Conservation (phyloP, 371 early-diverging fungal genomes). For the Mucor indicus region DNA sequence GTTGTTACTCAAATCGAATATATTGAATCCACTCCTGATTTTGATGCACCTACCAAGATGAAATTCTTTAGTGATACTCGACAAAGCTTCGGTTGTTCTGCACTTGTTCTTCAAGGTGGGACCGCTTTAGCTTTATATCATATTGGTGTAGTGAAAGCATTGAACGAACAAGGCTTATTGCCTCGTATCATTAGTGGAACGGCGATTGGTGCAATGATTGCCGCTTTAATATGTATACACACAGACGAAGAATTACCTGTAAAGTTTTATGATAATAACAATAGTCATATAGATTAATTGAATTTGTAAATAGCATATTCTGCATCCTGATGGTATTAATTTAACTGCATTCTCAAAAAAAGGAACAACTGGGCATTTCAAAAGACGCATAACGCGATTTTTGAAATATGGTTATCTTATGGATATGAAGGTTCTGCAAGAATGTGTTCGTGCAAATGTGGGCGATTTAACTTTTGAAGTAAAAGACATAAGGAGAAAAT, state of each 20-base stretch:
- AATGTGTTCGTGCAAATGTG: constrained; percentile 65
- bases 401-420: constrained; percentile 69
- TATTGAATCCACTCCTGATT: constrained; percentile 47
- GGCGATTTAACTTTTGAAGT: constrained; percentile 73
- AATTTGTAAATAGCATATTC: constrained; percentile 54
- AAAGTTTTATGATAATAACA: no score
- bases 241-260: constrained; percentile 70
- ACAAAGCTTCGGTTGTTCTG: constrained; percentile 69
- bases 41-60: constrained; percentile 54
- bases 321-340: constrained; percentile 63
- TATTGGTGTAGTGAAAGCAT: constrained; percentile 71
- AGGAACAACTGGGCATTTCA: constrained; percentile 51
- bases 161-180: constrained; percentile 61
- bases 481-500: neutral
- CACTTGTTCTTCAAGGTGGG: constrained; percentile 70
- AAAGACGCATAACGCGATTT: constrained; percentile 59
- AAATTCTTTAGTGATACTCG: constrained; percentile 70
- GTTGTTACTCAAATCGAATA: constrained; percentile 58
- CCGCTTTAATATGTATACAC: constrained; percentile 68
- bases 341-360: constrained; percentile 61
- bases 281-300: no score
- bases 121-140: constrained; percentile 67
- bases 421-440: constrained; percentile 68
- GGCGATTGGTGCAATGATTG: constrained; percentile 70
- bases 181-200: constrained; percentile 75